These are phyloP conservation scores for Moniliella sp. DNA, from an alignment of 1,284 basidiomycete species.

Conservation along the genomic window DNA sequence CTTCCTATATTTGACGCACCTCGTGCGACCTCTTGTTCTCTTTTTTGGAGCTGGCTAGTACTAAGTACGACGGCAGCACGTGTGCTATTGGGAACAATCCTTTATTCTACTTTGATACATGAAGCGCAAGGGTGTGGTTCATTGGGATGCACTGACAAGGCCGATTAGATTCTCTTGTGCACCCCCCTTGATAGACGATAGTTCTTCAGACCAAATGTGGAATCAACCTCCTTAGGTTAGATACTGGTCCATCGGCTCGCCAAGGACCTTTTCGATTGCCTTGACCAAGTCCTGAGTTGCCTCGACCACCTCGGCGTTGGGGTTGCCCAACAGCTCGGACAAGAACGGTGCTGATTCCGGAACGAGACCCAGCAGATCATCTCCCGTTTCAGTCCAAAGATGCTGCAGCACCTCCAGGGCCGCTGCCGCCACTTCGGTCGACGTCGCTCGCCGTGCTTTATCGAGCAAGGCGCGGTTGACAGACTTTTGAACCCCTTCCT, in stretches of 20 bases:
- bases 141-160: too few species aligned
- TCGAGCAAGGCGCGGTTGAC: conserved; percentile 67
- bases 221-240: too few species aligned
- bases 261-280: conserved; percentile 35
- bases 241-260: conserved; percentile 36
- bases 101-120: too few species aligned
- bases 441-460: conserved; percentile 46
- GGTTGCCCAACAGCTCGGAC: conserved; percentile 38
- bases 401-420: conserved; percentile 50
- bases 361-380: conserved; percentile 42
- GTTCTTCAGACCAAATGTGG: too few species aligned
- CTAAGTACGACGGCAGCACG: too few species aligned
- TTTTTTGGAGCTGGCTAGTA: too few species aligned
- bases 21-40: too few species aligned
- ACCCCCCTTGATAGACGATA: too few species aligned
- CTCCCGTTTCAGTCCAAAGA: conserved; percentile 46
- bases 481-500: conserved; percentile 46
- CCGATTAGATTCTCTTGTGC: too few species aligned
- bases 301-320: conserved; percentile 35
- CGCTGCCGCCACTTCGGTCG: conserved; percentile 35
- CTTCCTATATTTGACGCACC: too few species aligned
- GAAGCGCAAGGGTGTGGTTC: too few species aligned
- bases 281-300: conserved; percentile 35
- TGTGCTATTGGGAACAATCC: too few species aligned
- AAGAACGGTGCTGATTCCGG: conserved; percentile 40